Evolutionary conservation across 2,329 filamentous ascomycete species (phyloP).

Genomic region (Polychaeton citri): DNA sequence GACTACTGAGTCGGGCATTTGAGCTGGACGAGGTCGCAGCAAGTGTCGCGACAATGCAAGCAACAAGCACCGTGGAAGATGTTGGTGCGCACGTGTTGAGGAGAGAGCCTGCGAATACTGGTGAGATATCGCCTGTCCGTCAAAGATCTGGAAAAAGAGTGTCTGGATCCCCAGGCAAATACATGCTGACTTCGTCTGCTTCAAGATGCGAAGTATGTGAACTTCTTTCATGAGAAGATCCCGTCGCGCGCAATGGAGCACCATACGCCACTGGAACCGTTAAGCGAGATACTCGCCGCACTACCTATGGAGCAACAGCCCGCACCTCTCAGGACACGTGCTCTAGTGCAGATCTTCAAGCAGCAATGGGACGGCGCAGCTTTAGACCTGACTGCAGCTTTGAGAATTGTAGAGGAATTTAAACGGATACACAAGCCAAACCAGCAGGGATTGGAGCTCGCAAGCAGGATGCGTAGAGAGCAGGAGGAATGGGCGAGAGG

Average conservation of each 20-base stretch:
- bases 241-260: constrained; percentile 60
- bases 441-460: constrained; percentile 40
- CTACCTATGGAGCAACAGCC: constrained; percentile 51
- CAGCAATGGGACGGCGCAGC: constrained; percentile 58
- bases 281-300: constrained; percentile 55
- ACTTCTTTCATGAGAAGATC: constrained; percentile 87
- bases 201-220: constrained; percentile 69
- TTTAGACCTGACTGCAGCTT: constrained; percentile 55
- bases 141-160: background rate
- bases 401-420: constrained; percentile 39
- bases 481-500: constrained; percentile 23
- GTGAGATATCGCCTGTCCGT: constrained; percentile 6
- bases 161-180: background rate
- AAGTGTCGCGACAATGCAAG: constrained; percentile 74
- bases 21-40: constrained; percentile 71
- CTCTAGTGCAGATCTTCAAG: constrained; percentile 62
- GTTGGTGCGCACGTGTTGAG: constrained; percentile 62
- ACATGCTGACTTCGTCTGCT: constrained; percentile 1
- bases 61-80: constrained; percentile 61
- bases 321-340: constrained; percentile 58
- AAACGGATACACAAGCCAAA: constrained; percentile 31
- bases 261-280: constrained; percentile 51
- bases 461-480: constrained; percentile 28
- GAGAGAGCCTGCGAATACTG: constrained; percentile 47
- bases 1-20: constrained; percentile 65